A percentile compares a stretch with the other conserved stretches of the same genome.
These are phyloP conservation scores for Didymellaceae sp. DNA, from an alignment of 2,329 filamentous ascomycete species.

Conservation along the genomic window DNA sequence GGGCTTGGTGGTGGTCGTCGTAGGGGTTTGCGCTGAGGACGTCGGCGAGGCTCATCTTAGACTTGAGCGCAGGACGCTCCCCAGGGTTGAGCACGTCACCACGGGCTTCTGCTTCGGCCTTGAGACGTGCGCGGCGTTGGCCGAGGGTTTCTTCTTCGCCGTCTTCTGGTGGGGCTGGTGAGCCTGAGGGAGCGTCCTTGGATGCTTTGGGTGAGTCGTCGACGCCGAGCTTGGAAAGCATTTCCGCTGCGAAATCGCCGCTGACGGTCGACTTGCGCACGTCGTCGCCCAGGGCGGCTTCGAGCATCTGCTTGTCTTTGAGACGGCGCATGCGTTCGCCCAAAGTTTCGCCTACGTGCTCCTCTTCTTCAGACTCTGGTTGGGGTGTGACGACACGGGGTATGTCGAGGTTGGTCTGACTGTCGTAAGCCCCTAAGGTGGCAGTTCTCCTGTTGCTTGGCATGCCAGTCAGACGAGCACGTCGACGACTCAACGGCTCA, in stretches of 20 bases:
- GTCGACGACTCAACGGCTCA: slow-evolving; percentile 80
- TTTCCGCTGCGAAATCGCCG: slow-evolving; percentile 70
- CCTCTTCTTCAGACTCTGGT: slow-evolving; percentile 44
- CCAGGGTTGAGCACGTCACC: slow-evolving; percentile 36
- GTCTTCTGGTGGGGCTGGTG: slow-evolving; percentile 23
- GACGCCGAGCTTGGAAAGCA: slow-evolving; percentile 60
- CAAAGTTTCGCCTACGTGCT: slow-evolving; percentile 67
- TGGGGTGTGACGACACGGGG: slow-evolving; percentile 38
- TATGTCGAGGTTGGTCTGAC: slow-evolving; percentile 36
- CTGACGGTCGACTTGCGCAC: slow-evolving; percentile 62
- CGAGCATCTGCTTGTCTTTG: slow-evolving; percentile 62
- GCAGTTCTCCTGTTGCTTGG: slow-evolving; percentile 29
- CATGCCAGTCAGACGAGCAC: slow-evolving; percentile 71
- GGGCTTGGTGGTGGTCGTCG: slow-evolving; percentile 40
- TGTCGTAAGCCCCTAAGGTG: slow-evolving; percentile 26
- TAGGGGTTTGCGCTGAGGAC: slow-evolving; percentile 64
- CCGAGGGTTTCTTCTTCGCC: slow-evolving; percentile 78
- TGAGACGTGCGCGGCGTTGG: slow-evolving; percentile 75
- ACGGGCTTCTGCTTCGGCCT: slow-evolving; percentile 69
- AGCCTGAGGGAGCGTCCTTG: slow-evolving; percentile 32
- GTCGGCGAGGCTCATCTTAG: slow-evolving; percentile 65
- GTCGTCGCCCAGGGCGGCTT: slow-evolving; percentile 50
- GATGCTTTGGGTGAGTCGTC: slow-evolving; percentile 27
- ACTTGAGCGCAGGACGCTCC: slow-evolving; percentile 46
- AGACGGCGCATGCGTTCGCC: slow-evolving; percentile 70